Evolutionary conservation across 1,139 yeast species (phyloP), one percentile per base, ranked within the genome.

Genomic region (Nakaseomyces nivariensis): DNA sequence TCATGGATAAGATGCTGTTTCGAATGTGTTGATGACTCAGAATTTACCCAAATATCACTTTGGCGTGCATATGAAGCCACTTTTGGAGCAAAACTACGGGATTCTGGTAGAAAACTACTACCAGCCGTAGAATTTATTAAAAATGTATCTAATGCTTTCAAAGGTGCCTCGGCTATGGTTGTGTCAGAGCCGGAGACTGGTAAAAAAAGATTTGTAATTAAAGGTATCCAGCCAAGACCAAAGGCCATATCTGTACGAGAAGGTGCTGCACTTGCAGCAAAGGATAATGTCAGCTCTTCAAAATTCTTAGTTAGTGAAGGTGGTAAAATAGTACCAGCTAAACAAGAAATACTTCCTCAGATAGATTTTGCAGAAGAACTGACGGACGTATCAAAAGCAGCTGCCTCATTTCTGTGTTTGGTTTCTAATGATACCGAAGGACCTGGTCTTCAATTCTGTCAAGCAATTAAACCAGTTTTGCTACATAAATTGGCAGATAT

Each of bases 71-170:
- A 92, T 67, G 98, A 92, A 64, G 73, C 81, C 29, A 95, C 85
- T 64, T 92, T 92, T 61, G 79, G 80, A 49, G 71, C 70, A 40
- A 73, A 73, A 49, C 74, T 74, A 11, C 69, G 73, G 22, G 75
- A 72, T 45, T 52, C 63, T 5, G 70, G 68, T 34, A 80, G 79
- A 56, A 79, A 81, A 52, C 72, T 92, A 47, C 74, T 92, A 45
- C 95, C 97, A 1, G 98, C 98, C 0, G 97, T 94, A 22, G 97
- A 92, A 58, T 92, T 92, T 64, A 92, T 92, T 63, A 89, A 90
- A 62, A 92, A 92, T 63, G 97, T 92, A 11, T 83, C 92, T 27
- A 80, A 81, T 52, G 96, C 97, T 0, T 90, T 90, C 66, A 84
- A 88, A n/a, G 79, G 82, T 58, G 88, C 96, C 1, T 86, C 88